Conservation (phyloP, 2,329 filamentous ascomycete genomes). For the Talaromyces amestolkiae region DNA sequence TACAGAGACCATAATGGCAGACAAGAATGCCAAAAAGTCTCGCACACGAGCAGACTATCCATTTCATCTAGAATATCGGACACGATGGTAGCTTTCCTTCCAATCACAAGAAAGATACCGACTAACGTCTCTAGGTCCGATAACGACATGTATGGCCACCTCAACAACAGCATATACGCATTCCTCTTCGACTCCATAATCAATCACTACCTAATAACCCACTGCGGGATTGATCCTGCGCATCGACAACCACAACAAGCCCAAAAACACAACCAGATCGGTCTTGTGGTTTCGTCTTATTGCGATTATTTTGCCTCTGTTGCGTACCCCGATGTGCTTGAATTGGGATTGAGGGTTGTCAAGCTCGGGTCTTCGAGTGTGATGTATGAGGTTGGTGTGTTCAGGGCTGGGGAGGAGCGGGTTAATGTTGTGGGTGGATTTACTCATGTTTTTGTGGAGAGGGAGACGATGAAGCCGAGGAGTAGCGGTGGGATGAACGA, state of each 20-base stretch:
- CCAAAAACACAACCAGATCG: constrained; percentile 60
- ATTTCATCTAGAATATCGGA: constrained; percentile 77
- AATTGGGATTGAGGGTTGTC: constrained; percentile 77
- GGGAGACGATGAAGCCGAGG: constrained; percentile 66
- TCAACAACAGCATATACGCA: constrained; percentile 88
- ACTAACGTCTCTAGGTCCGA: constrained; percentile 63
- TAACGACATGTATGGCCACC: constrained; percentile 92
- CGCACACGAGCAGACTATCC: constrained; percentile 67
- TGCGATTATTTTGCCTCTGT: constrained; percentile 82
- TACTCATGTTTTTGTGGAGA: constrained; percentile 84
- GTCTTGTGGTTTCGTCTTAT: constrained; percentile 79
- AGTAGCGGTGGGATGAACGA: constrained; percentile 52
- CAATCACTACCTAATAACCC: constrained; percentile 80
- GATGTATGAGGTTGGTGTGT: constrained; percentile 84
- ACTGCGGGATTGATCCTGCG: constrained; percentile 68
- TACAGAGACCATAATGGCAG: constrained; percentile 25
- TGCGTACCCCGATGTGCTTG: constrained; percentile 76
- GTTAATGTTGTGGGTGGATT: constrained; percentile 85
- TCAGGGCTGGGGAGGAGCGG: constrained; percentile 67
- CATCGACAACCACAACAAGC: constrained; percentile 1
- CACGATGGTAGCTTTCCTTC: constrained; percentile 64
- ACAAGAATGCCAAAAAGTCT: constrained; percentile 57
- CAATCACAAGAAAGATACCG: not conserved
- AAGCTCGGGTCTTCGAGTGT: constrained; percentile 84
- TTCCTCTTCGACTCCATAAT: constrained; percentile 86